Percentiles rank a stretch among this genome's conserved stretches.
phyloP scores from a whole-genome alignment of 2,329 filamentous ascomycete species.

The Dryadomyces quercivorus region DNA sequence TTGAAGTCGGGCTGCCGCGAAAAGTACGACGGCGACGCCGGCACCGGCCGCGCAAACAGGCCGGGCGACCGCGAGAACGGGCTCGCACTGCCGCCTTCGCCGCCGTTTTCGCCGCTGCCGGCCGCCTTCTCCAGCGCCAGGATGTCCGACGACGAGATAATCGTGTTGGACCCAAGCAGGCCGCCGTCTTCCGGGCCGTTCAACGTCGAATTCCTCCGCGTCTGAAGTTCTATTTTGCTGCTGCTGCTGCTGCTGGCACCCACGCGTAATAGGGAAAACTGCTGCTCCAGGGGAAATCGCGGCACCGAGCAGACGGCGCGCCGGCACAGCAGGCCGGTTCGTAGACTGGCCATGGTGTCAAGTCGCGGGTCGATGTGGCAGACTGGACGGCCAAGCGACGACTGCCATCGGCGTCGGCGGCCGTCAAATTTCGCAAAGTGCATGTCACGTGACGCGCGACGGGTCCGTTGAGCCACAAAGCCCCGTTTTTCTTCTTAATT shows the following conservation, averaged over 20 bases:
- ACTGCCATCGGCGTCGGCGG: no score
- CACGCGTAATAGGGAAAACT: conserved; percentile 7
- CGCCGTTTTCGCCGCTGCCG: neutral
- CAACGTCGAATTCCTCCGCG: neutral
- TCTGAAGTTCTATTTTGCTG: neutral
- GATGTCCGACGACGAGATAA: neutral
- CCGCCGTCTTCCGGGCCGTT: neutral
- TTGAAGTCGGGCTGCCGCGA: conserved; percentile 75
- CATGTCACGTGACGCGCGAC: neutral
- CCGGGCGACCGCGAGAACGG: neutral
- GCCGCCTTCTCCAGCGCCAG: neutral
- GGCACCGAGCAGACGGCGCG: neutral
- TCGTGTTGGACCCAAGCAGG: neutral
- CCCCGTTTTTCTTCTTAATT: neutral
- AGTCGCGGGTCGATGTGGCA: neutral
- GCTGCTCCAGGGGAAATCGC: conserved; percentile 8
- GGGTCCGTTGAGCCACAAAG: neutral
- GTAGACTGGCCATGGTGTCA: conserved; percentile 10
- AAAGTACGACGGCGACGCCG: conserved; percentile 88
- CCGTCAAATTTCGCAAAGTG: neutral
- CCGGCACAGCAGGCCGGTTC: conserved; percentile 5
- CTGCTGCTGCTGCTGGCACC: neutral
- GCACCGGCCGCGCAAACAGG: conserved; percentile 59
- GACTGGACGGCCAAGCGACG: no score
- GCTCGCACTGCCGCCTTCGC: neutral